Evolutionary conservation across 257 asterid species (phyloP).

Genomic region (Asclepias syriaca): DNA sequence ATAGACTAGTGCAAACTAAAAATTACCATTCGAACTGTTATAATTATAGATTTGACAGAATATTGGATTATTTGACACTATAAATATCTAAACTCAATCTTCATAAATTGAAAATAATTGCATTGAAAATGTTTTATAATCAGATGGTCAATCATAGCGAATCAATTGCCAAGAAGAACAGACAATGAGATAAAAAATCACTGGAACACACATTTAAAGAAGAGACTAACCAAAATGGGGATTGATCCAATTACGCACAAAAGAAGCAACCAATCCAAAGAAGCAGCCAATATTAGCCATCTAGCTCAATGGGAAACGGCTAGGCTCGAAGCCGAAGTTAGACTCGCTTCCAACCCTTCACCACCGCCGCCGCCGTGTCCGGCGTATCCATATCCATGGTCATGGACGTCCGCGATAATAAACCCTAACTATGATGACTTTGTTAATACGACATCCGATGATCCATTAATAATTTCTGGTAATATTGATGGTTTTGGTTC

Average conservation of each 20-base stretch:
- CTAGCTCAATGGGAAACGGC: constrained; percentile 39
- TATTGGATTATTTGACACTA: too few species aligned
- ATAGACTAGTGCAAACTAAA: too few species aligned
- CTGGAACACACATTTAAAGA: constrained; percentile 34
- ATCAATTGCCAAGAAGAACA: constrained; percentile 28
- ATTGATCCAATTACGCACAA: constrained; percentile 34
- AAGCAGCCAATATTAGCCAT: constrained; percentile 29
- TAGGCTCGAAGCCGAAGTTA: constrained; percentile 33
- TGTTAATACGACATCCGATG: too few species aligned
- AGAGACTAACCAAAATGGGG: constrained; percentile 31
- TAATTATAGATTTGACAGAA: too few species aligned
- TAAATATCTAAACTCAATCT: too few species aligned
- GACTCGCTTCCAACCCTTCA: constrained; percentile 21
- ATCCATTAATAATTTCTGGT: neutral
- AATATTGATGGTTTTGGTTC: neutral
- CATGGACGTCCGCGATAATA: too few species aligned
- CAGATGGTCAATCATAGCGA: constrained; percentile 34
- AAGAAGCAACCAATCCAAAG: constrained; percentile 14
- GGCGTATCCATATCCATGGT: constrained; percentile 15
- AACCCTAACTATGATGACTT: too few species aligned
- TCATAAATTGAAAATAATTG: too few species aligned
- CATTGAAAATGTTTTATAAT: too few species aligned
- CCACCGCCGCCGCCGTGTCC: too few species aligned
- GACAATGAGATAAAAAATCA: constrained; percentile 31
- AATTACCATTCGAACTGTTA: too few species aligned